Percentiles rank a stretch among this genome's conserved stretches.
Evolutionary conservation across 1,284 basidiomycete species (phyloP).

Genomic region (Ustilago hordei): DNA sequence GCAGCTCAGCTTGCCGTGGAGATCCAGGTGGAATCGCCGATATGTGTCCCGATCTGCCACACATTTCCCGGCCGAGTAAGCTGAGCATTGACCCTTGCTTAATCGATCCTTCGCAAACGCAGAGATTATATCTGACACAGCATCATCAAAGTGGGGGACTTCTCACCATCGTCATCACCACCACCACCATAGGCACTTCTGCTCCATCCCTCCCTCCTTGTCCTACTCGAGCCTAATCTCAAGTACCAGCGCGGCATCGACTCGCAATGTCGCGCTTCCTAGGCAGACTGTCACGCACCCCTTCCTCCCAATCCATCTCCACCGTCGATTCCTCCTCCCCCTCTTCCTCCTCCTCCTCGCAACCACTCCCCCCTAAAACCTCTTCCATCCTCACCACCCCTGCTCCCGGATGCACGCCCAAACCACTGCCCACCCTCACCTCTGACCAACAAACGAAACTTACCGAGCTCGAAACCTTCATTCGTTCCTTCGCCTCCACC

Average conservation of each 20-base stretch:
- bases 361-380: constrained; percentile 41
- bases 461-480: constrained; percentile 31
- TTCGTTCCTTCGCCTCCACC: constrained; percentile 14
- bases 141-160: constrained; percentile 11
- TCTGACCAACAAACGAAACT: constrained; percentile 39
- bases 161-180: neutral
- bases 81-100: constrained; percentile 2
- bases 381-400: constrained; percentile 35
- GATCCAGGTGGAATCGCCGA: constrained; percentile 6
- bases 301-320: constrained; percentile 34
- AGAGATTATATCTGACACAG: neutral
- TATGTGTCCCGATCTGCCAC: neutral
- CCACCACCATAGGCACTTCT: constrained; percentile 2
- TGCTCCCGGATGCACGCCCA: constrained; percentile 28
- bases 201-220: neutral
- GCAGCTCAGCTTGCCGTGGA: constrained; percentile 22
- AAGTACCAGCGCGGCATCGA: neutral
- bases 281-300: constrained; percentile 35
- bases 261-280: constrained; percentile 43
- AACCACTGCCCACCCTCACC: constrained; percentile 21
- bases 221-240: neutral
- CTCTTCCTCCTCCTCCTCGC: constrained; percentile 13
- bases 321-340: neutral
- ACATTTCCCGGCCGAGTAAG: neutral
- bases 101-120: neutral